A percentile compares a stretch with the other conserved stretches of the same genome.
Evolutionary conservation across 176 grass and related monocot species (phyloP).

Genomic region (Oryza glaberrima): DNA sequence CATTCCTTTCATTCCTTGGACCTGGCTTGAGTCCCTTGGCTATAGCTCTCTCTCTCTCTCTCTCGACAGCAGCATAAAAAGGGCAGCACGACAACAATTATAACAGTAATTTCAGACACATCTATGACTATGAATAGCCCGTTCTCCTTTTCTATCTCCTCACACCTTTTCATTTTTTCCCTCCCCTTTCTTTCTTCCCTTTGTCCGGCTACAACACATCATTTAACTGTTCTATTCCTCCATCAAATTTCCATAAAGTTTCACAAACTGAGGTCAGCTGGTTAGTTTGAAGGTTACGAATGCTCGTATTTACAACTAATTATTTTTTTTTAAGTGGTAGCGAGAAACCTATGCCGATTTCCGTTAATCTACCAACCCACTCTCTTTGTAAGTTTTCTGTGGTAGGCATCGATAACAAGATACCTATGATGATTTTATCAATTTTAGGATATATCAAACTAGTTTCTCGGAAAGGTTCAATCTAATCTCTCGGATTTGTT

Average conservation of each 20-base stretch:
- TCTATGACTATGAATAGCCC: conserved; percentile 21
- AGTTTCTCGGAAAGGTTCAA: no score
- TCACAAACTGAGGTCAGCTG: no score
- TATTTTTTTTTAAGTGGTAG: no score
- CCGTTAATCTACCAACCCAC: no score
- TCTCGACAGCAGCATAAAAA: conserved; percentile 50
- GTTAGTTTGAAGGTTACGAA: no score
- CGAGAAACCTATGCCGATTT: no score
- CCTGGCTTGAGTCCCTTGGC: neutral
- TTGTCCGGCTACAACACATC: neutral
- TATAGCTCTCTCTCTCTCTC: neutral
- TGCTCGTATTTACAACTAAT: no score
- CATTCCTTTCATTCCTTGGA: conserved; percentile 16
- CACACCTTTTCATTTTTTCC: neutral
- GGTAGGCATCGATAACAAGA: no score
- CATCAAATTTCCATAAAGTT: neutral
- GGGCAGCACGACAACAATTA: conserved; percentile 44
- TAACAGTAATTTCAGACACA: conserved; percentile 29
- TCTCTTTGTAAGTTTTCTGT: no score
- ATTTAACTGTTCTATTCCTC: conserved; percentile 16
- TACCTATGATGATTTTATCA: no score
- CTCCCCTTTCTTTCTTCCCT: neutral
- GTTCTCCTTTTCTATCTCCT: neutral
- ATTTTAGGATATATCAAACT: no score
- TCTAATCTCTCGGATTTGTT: no score